These are phyloP conservation scores for Chenopodium formosanum DNA, from an alignment of 148 eudicot genomes.

Conservation along the genomic window DNA sequence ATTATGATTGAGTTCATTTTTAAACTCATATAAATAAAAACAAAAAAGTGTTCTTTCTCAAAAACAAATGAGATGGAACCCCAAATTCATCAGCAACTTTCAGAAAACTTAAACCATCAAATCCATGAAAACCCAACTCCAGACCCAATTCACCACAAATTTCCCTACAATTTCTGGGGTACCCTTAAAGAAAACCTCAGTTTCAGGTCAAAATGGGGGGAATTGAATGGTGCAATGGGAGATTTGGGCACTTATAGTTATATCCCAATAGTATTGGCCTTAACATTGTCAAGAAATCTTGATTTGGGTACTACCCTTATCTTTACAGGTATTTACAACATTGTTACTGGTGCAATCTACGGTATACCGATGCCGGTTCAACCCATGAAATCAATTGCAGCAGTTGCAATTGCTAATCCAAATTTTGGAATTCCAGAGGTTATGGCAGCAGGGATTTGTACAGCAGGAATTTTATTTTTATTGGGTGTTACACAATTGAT, in stretches of 20 bases:
- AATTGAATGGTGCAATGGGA: slow-evolving; percentile 89
- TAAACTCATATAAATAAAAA: background rate
- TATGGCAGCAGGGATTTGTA: slow-evolving; percentile 84
- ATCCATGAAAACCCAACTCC: slow-evolving; percentile 26
- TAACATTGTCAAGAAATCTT: slow-evolving; percentile 68
- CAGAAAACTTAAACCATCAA: slow-evolving; percentile 18
- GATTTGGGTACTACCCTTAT: slow-evolving; percentile 82
- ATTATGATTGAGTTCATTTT: background rate
- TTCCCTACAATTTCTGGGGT: slow-evolving; percentile 21
- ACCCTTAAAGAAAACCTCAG: slow-evolving; percentile 43
- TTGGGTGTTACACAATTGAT: slow-evolving; percentile 77
- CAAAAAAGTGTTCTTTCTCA: background rate
- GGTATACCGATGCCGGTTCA: slow-evolving; percentile 97
- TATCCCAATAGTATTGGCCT: slow-evolving; percentile 73
- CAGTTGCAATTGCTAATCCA: slow-evolving; percentile 64
- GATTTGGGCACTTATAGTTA: slow-evolving; percentile 92
- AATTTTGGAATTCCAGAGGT: slow-evolving; percentile 65
- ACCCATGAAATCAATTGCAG: slow-evolving; percentile 94
- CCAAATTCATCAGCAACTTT: slow-evolving; percentile 18
- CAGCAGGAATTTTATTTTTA: slow-evolving; percentile 52
- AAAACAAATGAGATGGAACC: slow-evolving; percentile 22
- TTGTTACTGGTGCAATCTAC: slow-evolving; percentile 66
- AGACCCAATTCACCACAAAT: slow-evolving; percentile 10
- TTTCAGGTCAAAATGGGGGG: slow-evolving; percentile 72
- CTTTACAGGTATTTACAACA: slow-evolving; percentile 76